phyloP scores from a whole-genome alignment of 163 green algal genomes.

The Prototheca cutis region DNA sequence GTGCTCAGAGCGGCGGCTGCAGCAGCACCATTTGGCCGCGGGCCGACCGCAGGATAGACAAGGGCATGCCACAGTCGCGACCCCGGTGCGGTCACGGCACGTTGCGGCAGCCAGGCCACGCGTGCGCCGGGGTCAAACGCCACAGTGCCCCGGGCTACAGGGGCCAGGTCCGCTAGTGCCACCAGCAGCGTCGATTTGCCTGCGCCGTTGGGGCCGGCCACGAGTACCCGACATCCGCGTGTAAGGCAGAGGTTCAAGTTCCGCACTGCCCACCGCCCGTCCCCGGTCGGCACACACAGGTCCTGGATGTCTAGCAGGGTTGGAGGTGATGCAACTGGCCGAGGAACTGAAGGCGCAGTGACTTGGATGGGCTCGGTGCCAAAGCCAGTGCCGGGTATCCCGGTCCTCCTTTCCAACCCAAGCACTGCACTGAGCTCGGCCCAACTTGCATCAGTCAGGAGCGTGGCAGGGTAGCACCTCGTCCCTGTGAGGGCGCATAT shows the following conservation, averaged over 20 bases:
- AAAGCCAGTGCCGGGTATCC: no score
- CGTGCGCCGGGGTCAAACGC: not conserved
- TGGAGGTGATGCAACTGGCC: not conserved
- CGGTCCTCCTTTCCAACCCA: not conserved
- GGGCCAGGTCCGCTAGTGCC: constrained; percentile 70
- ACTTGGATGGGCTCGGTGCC: no score
- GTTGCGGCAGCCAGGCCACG: constrained; percentile 37
- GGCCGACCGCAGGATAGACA: constrained; percentile 22
- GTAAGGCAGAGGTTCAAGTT: constrained; percentile 56
- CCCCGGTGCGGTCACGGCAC: constrained; percentile 29
- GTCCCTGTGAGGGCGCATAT: constrained; percentile 13
- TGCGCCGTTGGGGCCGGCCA: constrained; percentile 83
- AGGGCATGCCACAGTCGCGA: constrained; percentile 40
- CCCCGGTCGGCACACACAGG: constrained; percentile 41
- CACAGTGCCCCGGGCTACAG: not conserved
- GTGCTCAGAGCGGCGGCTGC: constrained; percentile 35
- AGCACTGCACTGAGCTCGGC: constrained; percentile 8
- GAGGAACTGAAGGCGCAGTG: not conserved
- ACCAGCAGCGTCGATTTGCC: constrained; percentile 86
- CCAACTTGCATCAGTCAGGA: constrained; percentile 26
- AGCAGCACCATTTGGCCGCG: constrained; percentile 33
- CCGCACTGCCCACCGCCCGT: constrained; percentile 39
- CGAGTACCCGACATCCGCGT: constrained; percentile 53
- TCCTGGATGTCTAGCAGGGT: constrained; percentile 48
- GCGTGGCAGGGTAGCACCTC: constrained; percentile 25